Conservation (phyloP, 2,329 filamentous ascomycete genomes). For the Chaetoscypha palmicola region DNA sequence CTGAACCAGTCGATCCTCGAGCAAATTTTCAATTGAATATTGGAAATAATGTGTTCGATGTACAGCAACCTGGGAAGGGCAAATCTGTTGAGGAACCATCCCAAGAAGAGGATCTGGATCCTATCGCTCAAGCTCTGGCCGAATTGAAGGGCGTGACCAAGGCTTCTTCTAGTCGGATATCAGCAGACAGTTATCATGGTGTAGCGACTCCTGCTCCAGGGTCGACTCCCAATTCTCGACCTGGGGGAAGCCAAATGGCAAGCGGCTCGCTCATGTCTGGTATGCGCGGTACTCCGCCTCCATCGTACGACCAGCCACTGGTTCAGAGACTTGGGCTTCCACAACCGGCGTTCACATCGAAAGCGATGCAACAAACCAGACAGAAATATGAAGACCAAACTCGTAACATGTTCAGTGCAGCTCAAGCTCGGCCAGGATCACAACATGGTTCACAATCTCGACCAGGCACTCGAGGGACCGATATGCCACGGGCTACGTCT, state of each 20-base stretch:
- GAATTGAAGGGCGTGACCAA: slow-evolving; percentile 86
- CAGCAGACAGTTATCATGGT: slow-evolving; percentile 94
- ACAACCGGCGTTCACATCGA: slow-evolving; percentile 83
- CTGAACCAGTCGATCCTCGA: slow-evolving; percentile 82
- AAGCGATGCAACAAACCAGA: slow-evolving; percentile 91
- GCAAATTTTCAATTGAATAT: slow-evolving; percentile 91
- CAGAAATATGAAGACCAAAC: slow-evolving; percentile 82
- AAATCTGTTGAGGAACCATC: slow-evolving; percentile 34
- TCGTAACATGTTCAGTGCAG: slow-evolving; percentile 61
- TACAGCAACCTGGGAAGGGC: slow-evolving; percentile 67
- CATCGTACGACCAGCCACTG: slow-evolving; percentile 72
- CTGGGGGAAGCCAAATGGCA: slow-evolving; percentile 34
- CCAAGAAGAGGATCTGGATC: slow-evolving; percentile 63
- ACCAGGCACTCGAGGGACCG: slow-evolving; percentile 51
- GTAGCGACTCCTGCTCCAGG: slow-evolving; percentile 72
- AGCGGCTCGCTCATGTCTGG: slow-evolving; percentile 44
- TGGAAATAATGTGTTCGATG: slow-evolving; percentile 92
- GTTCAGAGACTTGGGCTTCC: slow-evolving; percentile 79
- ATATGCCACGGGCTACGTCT: slow-evolving; percentile 55
- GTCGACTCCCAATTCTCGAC: slow-evolving; percentile 36
- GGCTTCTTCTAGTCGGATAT: slow-evolving; percentile 73
- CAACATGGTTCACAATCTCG: slow-evolving; percentile 40
- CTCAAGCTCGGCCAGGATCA: slow-evolving; percentile 27
- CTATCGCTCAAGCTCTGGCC: slow-evolving; percentile 85
- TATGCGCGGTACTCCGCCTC: slow-evolving; percentile 72